Evolutionary conservation across 805 yeast species (phyloP), one percentile per base, ranked within the genome.

Genomic region (Spathaspora hagerdaliae): DNA sequence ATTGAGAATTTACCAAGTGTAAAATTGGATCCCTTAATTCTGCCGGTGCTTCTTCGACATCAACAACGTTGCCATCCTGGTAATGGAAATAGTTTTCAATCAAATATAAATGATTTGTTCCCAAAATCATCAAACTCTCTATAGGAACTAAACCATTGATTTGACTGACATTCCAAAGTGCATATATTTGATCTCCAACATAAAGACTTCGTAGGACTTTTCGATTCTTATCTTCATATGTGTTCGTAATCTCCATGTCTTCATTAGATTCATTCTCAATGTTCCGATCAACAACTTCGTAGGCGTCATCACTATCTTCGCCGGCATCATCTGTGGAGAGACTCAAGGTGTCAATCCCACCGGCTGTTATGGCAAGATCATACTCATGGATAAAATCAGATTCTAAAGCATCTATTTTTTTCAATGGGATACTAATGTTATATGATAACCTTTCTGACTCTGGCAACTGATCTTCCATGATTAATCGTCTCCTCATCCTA

Each of bases 71-170:
- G 0, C 75, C 75, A 47, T 70, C 72, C 1, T 69, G 50, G 36
- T 77, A 75, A 51, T 78, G 83, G 50, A 83, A 85, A 59, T 83
- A 89, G 54, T 81, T 80, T 47, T 81, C 87, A 45, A 85, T 78
- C 53, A 87, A 65, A 55, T 88, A 90, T 7, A 87, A 53, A 55
- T 84, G 82, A 5, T 72, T 67, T 3, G 73, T 65, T 0, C 96
- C 96, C 34, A 83, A 60, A 27, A 89, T 85, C 60, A 89, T 65
- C 34, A 89, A 71, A 12, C 92, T 87, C 56, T 88, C 96, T 13
- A 76, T 69, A 2, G 90, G 81, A 29, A 82, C 87, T n/a, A 89
- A 65, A 0, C 96, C 96, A 46, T 83, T 66, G 15, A 90, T 78
- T 41, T 82, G 80, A 44, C 91, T 80, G 1, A 86, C 81, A 58